Evolutionary conservation across 1,284 basidiomycete species (phyloP), one percentile per base, ranked within the genome.

Genomic region (Pholiota adiposa): DNA sequence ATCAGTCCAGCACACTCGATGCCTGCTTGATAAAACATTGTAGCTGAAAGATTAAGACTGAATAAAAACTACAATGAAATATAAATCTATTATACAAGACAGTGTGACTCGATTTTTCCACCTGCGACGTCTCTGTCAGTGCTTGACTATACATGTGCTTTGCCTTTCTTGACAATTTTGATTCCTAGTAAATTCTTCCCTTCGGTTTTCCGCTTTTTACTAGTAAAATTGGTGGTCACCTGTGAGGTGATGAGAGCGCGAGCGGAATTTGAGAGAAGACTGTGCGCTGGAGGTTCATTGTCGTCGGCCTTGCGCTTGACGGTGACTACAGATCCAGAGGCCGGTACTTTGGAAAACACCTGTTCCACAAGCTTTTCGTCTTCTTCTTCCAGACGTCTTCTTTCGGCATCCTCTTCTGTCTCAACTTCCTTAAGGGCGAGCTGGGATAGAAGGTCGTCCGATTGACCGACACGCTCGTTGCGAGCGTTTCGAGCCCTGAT

Each of bases 401-500:
- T 81, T 67, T 88, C 86, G 58, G 81, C 79, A 38, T 89, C 87
- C 70, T 92, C 90, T 64, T 89, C 90, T 34, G 83, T 83, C 70
- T 89, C 85, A 16, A 89, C 76, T 63, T 92, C 89, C 69, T 88
- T 83, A 68, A 80, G 75, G 11, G 77, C 81, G 48, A 86, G 71
- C 40, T 82, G 79, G 19, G 83, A 86, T 34, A 88, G 63, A 51
- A 91, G 65, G 68, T 92, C 89, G 14, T 84, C 84, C 0, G 83
- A 75, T 29, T 89, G 84, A 8, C 90, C 89, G 11, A 90, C 80
- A 27, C 93, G 82, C 70, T 98, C 97, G 61, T 96, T 87, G 49
- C 96, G 83, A 0, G 97, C 95, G 74, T 99, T 99, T 38, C 94
- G 83, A 6, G 93, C 92, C 63, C 95, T 84, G 64, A 99, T 93